Evolutionary conservation across 805 yeast species (phyloP), one percentile per base, ranked within the genome.

Genomic region (Wickerhamomyces hampshirensis): DNA sequence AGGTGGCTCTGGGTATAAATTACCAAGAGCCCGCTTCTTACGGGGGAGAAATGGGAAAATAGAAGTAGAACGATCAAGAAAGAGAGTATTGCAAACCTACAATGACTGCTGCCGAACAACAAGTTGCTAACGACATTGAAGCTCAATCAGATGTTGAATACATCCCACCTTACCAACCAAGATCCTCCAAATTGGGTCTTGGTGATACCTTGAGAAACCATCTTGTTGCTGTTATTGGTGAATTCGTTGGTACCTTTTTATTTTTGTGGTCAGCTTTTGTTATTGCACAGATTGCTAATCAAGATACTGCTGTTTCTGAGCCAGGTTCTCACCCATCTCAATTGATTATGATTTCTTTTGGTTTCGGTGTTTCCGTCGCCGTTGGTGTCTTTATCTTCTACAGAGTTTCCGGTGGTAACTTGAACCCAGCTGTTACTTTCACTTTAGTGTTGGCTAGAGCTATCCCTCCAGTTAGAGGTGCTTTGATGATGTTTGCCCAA

Each of bases 391-490:
- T 77, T 51, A 62, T 77, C 51, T 76, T 82, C 52, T 80, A 70
- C 66, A 74, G 86, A 59, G 75, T 86, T 42, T 82, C 93, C 27
- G 95, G 95, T 54, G 95, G 93, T 67, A 84, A 84, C 66, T 73
- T 86, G 58, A 86, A 86, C 67, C 96, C 96, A 10, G 91, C 93
- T 34, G 95, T 86, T 28, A 80, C 95, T 16, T 67, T 84, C 28
- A 66, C 88, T 19, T 66, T 86, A 55, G 71, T 77, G n/a, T 63
- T 83, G 30, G 80, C 84, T 15, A 73, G 84, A 45, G 91, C 86
- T 37, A 71, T 83, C 42, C 73, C 86, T 28, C 86, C 88, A 38
- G 42, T 81, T 23, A 76, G 93, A 60, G 89, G 83, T 48, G 59
- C 67, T 16, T 58, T 82, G 38, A 76, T 81, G 78, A 62, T 75